These are phyloP conservation scores for Dacryopinax spathularia DNA, from an alignment of 768 basidiomycete species.

Conservation along the genomic window DNA sequence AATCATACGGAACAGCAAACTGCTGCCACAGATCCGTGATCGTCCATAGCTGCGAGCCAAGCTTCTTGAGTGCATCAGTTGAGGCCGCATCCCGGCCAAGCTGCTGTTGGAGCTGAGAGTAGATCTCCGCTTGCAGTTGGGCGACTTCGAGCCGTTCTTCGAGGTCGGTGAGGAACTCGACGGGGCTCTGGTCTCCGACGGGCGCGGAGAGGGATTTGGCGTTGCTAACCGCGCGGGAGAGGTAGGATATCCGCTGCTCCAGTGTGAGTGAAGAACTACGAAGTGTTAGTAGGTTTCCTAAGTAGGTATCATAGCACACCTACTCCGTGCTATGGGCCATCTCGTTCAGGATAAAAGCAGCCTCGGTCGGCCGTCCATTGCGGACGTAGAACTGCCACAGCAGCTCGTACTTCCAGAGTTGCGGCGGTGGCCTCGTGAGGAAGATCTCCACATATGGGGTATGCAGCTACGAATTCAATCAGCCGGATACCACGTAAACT, in stretches of 20 bases:
- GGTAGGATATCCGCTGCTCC: constrained; percentile 69
- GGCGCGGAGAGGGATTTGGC: constrained; percentile 85
- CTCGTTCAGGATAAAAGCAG: constrained; percentile 69
- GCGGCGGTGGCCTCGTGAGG: constrained; percentile 63
- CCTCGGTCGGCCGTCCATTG: constrained; percentile 70
- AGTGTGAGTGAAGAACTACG: constrained; percentile 29
- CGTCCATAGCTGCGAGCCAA: constrained; percentile 20
- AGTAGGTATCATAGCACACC: constrained; percentile 20
- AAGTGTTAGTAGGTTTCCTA: background rate
- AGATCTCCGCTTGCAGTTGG: constrained; percentile 89
- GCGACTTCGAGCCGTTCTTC: constrained; percentile 97
- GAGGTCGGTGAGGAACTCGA: constrained; percentile 83
- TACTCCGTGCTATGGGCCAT: constrained; percentile 78
- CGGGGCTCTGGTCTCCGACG: constrained; percentile 18
- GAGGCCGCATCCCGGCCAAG: constrained; percentile 6
- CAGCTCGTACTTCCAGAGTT: constrained; percentile 70
- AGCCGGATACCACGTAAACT: constrained; percentile 8
- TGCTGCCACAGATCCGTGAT: constrained; percentile 60
- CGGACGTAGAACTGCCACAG: constrained; percentile 97
- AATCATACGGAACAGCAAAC: constrained; percentile 75
- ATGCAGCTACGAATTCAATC: constrained; percentile 43
- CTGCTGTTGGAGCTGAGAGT: constrained; percentile 48
- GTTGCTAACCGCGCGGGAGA: constrained; percentile 87
- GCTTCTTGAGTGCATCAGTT: constrained; percentile 30
- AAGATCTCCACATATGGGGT: constrained; percentile 81